These are phyloP conservation scores for Bipolaris zeicola DNA, from an alignment of 2,329 filamentous ascomycete genomes.

Conservation along the genomic window DNA sequence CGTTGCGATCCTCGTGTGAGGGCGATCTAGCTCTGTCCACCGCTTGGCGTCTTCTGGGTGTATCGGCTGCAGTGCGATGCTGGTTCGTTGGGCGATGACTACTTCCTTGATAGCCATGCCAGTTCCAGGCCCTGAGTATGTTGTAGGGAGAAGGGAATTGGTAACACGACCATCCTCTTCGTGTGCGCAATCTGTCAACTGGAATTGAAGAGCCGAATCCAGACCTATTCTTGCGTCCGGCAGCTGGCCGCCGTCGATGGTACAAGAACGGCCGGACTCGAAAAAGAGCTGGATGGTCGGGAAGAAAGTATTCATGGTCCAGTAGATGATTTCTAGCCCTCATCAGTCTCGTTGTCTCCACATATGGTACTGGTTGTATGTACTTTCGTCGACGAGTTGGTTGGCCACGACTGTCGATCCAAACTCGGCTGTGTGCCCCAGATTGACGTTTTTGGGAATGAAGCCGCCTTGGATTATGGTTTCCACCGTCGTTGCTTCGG, in stretches of 20 bases:
- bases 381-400: background rate
- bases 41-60: background rate
- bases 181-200: conserved; percentile 35
- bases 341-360: background rate
- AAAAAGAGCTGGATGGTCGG: conserved; percentile 40
- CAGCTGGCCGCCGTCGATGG: conserved; percentile 26
- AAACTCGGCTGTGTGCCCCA: conserved; percentile 18
- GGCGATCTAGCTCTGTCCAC: background rate
- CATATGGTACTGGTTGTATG: background rate
- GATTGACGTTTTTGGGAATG: background rate
- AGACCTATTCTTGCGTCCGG: conserved; percentile 26
- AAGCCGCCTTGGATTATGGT: conserved; percentile 5
- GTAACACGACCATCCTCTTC: conserved; percentile 32
- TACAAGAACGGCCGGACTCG: conserved; percentile 35
- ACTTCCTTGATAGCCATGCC: conserved; percentile 31
- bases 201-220: conserved; percentile 34
- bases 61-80: conserved; percentile 22
- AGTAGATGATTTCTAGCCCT: conserved; percentile 30
- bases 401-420: conserved; percentile 6
- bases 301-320: conserved; percentile 39
- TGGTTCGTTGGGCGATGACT: conserved; percentile 26
- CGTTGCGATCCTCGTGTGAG: conserved; percentile 10
- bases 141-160: conserved; percentile 24
- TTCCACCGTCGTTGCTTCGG: conserved; percentile 27
- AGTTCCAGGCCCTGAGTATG: conserved; percentile 6